These are phyloP conservation scores for Melanomma pulvis-pyrius DNA, from an alignment of 495 filamentous ascomycete species.

Conservation along the genomic window DNA sequence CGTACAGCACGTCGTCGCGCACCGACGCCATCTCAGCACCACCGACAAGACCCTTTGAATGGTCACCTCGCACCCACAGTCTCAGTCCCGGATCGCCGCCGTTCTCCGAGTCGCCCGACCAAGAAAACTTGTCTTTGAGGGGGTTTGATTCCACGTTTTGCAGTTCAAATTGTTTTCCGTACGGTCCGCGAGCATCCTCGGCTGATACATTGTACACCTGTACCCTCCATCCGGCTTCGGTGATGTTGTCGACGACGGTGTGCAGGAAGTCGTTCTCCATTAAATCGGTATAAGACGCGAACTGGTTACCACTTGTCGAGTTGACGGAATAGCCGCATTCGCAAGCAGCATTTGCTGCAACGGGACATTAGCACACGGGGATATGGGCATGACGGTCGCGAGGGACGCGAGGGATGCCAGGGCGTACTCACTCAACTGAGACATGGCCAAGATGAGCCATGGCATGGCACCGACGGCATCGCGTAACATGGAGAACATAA, in stretches of 20 bases:
- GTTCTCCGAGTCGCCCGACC: conserved; percentile 46
- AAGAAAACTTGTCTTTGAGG: conserved; percentile 44
- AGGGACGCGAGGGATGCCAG: too few species aligned
- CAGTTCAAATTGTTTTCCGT: conserved; percentile 62
- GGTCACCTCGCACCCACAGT: conserved; percentile 57
- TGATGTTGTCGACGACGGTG: conserved; percentile 49
- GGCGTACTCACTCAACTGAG: conserved; percentile 20
- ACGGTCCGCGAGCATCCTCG: conserved; percentile 59
- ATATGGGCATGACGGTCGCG: neutral
- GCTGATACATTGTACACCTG: conserved; percentile 66
- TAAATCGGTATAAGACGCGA: conserved; percentile 64
- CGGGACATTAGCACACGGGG: neutral
- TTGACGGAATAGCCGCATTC: conserved; percentile 70
- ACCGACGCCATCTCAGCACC: conserved; percentile 62
- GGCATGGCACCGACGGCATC: conserved; percentile 18
- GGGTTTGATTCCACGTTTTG: conserved; percentile 61
- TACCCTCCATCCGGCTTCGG: conserved; percentile 57
- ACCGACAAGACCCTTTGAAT: conserved; percentile 55
- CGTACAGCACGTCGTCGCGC: conserved; percentile 63
- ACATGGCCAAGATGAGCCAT: conserved; percentile 29
- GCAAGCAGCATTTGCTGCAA: conserved; percentile 55
- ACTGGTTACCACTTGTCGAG: conserved; percentile 36
- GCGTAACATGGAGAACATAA: conserved; percentile 8
- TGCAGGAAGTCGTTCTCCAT: conserved; percentile 71
- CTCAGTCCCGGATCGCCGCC: conserved; percentile 61